Evolutionary conservation across 2,329 filamentous ascomycete genomes (phyloP), one percentile per base, ranked within the genome.

Genomic region (Dothideomycetes sp.): DNA sequence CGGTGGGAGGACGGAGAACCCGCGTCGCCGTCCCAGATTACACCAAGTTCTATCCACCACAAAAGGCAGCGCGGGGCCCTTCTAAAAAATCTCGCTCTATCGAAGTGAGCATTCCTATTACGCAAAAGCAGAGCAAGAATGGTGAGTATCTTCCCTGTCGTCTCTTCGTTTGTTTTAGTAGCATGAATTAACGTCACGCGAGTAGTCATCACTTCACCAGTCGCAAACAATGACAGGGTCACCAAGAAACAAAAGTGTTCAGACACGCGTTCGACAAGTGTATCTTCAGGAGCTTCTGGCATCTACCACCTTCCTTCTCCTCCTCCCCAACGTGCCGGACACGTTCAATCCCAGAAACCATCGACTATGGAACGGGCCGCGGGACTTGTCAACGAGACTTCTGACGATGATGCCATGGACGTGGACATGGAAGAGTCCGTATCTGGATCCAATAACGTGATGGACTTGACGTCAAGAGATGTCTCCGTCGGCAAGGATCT

Each of bases 1-100:
- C 5, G 12, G 9, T 15, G n/a, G 55, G 57, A 2, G 45, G 58
- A 24, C 52, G 56, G 9, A 45, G 57, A 25, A n/a, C n/a, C n/a
- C n/a, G n/a, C n/a, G n/a, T n/a, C n/a, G n/a, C n/a, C n/a, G n/a
- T n/a, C n/a, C 58, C 58, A 6, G 52, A 50, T 15, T 61, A 59
- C 44, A 57, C 47, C 7, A 28, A 40, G 11, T 40, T 24, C 22
- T 59, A 23, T 54, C 39, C 31, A 4, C 35, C 36, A 15, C 40
- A 42, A 28, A 31, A 36, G 9, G 41, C 32, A 20, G 23, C 33
- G 12, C 30, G 45, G 23, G 30, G 40, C 7, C 33, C 27, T 28
- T 11, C n/a, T 4, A 27, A 40, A 6, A 8, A 17, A 4, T 20
- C 17, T 16, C 16, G 10, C 5, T 16, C 6, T 30, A 6, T n/a